Percentiles rank a stretch among this genome's conserved stretches.
phyloP scores from a whole-genome alignment of 2,329 filamentous ascomycete genomes.

The Pseudohalonectria lignicola region DNA sequence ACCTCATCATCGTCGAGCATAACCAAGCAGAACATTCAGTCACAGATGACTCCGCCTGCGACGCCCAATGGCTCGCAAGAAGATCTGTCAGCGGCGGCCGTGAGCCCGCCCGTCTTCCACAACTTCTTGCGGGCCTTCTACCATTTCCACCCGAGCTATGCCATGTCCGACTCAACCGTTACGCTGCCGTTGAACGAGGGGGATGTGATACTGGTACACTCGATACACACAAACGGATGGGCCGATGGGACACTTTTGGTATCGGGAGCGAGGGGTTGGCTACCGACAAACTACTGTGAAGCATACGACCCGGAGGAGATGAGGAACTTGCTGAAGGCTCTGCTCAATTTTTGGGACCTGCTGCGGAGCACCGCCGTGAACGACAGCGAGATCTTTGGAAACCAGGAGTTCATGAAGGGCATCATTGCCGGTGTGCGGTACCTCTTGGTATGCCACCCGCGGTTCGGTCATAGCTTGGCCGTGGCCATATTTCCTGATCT shows the following conservation, averaged over 20 bases:
- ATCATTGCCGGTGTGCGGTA: slow-evolving; percentile 89
- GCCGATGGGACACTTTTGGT: slow-evolving; percentile 86
- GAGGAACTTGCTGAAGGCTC: slow-evolving; percentile 70
- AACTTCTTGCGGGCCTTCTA: slow-evolving; percentile 94
- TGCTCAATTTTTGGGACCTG: slow-evolving; percentile 88
- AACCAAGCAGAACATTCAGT: slow-evolving; percentile 9
- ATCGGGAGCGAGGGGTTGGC: slow-evolving; percentile 82
- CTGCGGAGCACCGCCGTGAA: slow-evolving; percentile 67
- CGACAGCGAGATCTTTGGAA: slow-evolving; percentile 69
- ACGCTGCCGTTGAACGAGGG: slow-evolving; percentile 83
- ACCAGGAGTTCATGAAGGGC: slow-evolving; percentile 88
- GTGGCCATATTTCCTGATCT: background rate
- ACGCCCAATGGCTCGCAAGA: slow-evolving; percentile 63
- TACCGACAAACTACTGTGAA: slow-evolving; percentile 97
- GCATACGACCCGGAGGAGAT: slow-evolving; percentile 85
- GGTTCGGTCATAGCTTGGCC: too few relatives aligned
- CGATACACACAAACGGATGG: slow-evolving; percentile 97
- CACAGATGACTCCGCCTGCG: slow-evolving; percentile 66
- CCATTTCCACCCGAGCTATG: slow-evolving; percentile 72
- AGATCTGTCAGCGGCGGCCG: slow-evolving; percentile 32
- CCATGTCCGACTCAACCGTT: slow-evolving; percentile 72
- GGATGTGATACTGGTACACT: slow-evolving; percentile 88
- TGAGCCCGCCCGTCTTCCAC: slow-evolving; percentile 60
- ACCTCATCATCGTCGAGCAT: too few relatives aligned
- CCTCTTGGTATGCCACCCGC: slow-evolving; percentile 67